Conservation (phyloP, 192 early-diverging fungal genomes). For the Glomus cerebriforme region DNA sequence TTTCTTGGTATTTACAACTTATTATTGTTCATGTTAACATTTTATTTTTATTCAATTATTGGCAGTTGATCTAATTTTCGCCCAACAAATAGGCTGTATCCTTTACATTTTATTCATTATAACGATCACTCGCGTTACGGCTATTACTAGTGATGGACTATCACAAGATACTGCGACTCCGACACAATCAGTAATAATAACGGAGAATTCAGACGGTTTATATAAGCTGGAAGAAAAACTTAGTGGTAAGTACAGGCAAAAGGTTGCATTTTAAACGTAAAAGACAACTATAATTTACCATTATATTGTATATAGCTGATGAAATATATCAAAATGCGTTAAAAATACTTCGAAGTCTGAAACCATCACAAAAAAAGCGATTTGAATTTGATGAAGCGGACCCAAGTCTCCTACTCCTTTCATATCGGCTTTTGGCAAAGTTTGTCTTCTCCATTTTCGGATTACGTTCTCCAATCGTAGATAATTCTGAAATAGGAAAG, state of each 20-base stretch:
- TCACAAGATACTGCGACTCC: background rate
- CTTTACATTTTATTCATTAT: background rate
- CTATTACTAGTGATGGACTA: background rate
- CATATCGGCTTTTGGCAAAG: background rate
- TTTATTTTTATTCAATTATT: background rate
- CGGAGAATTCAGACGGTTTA: background rate
- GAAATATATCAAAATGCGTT: conserved; percentile 16
- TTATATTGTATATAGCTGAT: conserved; percentile 6
- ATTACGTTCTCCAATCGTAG: background rate
- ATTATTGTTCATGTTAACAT: background rate
- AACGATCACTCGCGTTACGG: background rate
- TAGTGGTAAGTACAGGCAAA: background rate
- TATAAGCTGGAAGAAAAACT: conserved; percentile 6
- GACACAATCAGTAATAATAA: background rate
- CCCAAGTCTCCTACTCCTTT: background rate
- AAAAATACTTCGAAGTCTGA: background rate
- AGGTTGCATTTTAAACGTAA: background rate
- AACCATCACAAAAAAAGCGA: background rate
- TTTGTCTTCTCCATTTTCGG: background rate
- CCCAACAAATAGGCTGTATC: background rate
- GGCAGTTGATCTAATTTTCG: too few species aligned
- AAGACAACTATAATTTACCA: background rate
- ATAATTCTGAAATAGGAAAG: background rate
- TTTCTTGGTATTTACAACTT: background rate
- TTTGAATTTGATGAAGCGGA: background rate